phyloP scores from a whole-genome alignment of 768 basidiomycete genomes.

The Rhizopogon vinicolor region DNA sequence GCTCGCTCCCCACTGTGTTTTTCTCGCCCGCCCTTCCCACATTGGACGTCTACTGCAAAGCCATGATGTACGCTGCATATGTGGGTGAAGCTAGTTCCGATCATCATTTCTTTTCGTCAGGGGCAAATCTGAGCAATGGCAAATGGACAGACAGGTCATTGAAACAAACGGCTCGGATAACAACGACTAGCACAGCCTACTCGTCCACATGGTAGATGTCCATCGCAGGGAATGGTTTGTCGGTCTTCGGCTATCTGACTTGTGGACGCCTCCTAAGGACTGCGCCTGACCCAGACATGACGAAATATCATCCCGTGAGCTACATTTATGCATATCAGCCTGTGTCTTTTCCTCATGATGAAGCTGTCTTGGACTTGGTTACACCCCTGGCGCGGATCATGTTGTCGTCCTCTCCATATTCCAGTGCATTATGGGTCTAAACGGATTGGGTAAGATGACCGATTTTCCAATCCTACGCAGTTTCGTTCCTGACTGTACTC shows the following conservation, averaged over 20 bases:
- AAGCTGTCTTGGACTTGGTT: too few species aligned
- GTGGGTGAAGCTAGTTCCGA: constrained; percentile 28
- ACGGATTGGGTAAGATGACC: too few species aligned
- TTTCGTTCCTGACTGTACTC: too few species aligned
- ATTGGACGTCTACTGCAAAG: constrained; percentile 51
- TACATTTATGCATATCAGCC: neutral
- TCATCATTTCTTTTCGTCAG: neutral
- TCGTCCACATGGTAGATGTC: too few species aligned
- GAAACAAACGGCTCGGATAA: neutral
- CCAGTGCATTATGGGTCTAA: too few species aligned
- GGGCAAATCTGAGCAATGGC: neutral
- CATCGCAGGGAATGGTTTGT: neutral
- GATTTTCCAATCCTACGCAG: too few species aligned
- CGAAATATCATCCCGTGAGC: neutral
- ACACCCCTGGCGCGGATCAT: too few species aligned
- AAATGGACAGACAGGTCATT: neutral
- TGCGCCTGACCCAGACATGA: too few species aligned
- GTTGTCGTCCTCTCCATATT: too few species aligned
- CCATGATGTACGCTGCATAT: constrained; percentile 31
- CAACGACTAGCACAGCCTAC: neutral
- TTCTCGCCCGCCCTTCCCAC: constrained; percentile 37
- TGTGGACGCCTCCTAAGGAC: too few species aligned
- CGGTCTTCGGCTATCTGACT: neutral
- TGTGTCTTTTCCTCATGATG: neutral
- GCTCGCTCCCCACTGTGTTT: constrained; percentile 26